A percentile compares a stretch with the other conserved stretches of the same genome.
phyloP scores from a whole-genome alignment of 768 basidiomycete genomes.

The Hygrophoropsis aurantiaca region DNA sequence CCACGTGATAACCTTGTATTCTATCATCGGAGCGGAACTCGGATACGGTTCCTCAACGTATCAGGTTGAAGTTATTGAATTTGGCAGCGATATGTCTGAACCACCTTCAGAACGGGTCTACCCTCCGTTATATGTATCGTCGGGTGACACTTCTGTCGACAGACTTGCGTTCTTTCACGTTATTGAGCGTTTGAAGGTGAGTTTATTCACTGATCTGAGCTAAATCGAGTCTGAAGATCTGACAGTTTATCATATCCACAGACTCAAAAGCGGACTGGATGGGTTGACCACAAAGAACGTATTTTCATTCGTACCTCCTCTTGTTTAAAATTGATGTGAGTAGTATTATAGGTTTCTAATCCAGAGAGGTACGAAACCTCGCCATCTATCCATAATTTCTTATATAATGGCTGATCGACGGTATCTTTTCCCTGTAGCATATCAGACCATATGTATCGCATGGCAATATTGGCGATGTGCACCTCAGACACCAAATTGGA shows the following conservation, averaged over 20 bases:
- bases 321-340: not conserved
- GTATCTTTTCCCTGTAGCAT: constrained; percentile 52
- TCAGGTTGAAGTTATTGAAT: not conserved
- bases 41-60: constrained; percentile 11
- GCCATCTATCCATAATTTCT: too few relatives aligned
- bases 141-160: constrained; percentile 58
- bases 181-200: constrained; percentile 84
- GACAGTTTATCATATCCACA: too few relatives aligned
- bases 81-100: not conserved
- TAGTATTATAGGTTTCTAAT: constrained; percentile 59
- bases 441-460: constrained; percentile 96
- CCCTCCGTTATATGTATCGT: constrained; percentile 55
- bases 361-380: constrained; percentile 66
- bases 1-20: constrained; percentile 14
- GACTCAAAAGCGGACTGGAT: constrained; percentile 96
- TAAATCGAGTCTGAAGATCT: too few relatives aligned
- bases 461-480: constrained; percentile 93
- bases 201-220: not conserved
- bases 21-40: constrained; percentile 27
- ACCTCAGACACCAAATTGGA: constrained; percentile 72
- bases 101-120: constrained; percentile 42
- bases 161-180: constrained; percentile 89
- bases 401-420: not conserved
- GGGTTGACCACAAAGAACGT: constrained; percentile 72
- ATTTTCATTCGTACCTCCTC: constrained; percentile 3